These are phyloP conservation scores for Boechera stricta DNA, from an alignment of 345 rosid genomes.

Conservation along the genomic window DNA sequence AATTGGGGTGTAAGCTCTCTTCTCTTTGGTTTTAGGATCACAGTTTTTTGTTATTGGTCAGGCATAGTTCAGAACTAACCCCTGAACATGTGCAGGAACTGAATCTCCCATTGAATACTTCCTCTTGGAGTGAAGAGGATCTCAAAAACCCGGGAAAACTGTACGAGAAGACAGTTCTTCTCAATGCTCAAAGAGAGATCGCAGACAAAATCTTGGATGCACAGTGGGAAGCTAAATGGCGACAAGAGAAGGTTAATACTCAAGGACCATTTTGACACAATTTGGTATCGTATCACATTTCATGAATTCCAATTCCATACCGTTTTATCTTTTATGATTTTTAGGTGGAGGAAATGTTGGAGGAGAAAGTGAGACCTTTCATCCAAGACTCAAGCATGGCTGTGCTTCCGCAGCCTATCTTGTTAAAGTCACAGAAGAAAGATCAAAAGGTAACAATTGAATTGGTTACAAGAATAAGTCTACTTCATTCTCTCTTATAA, in stretches of 20 bases:
- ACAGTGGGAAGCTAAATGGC: constrained; percentile 93
- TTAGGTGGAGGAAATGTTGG: constrained; percentile 82
- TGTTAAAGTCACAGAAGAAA: constrained; percentile 55
- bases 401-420: constrained; percentile 68
- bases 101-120: constrained; percentile 78
- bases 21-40: constrained; percentile 18
- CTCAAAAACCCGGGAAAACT: constrained; percentile 77
- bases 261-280: constrained; percentile 3
- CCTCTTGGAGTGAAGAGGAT: constrained; percentile 91
- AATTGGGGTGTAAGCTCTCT: constrained; percentile 79
- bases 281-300: neutral
- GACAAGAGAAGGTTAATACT: constrained; percentile 75
- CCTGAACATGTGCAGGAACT: constrained; percentile 59
- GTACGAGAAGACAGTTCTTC: constrained; percentile 92
- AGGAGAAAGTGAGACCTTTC: constrained; percentile 82
- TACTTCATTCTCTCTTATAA: neutral
- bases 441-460: constrained; percentile 53
- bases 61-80: constrained; percentile 28
- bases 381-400: constrained; percentile 53
- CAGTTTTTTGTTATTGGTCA: neutral
- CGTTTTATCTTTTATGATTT: constrained; percentile 13
- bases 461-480: constrained; percentile 8
- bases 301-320: neutral
- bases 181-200: constrained; percentile 92
- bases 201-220: constrained; percentile 82